Evolutionary conservation across 768 basidiomycete species (phyloP), one percentile per base, ranked within the genome.

Genomic region (Russula sp.): DNA sequence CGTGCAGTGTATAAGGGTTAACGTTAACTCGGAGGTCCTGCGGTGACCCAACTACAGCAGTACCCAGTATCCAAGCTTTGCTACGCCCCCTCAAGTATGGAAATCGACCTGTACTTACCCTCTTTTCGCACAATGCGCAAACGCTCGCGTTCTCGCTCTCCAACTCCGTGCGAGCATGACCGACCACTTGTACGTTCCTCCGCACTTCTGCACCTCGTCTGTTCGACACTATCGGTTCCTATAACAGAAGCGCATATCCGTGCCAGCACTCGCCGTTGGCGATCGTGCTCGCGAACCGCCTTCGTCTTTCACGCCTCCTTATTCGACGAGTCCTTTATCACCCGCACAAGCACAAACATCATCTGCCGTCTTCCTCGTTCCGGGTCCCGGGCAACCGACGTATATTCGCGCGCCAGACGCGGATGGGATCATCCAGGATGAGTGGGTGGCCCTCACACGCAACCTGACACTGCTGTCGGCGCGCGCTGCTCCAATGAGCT

Each of bases 371-470:
- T 24, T 60, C 4, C n/a, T 55, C 36, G 34, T 60, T 34, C 63
- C 57, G 26, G 28, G 51, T 16, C 32, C 56, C 40, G 22, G 20
- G 8, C 40, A 51, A 28, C 26, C 50, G 20, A 24, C 42, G 16
- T 63, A 42, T 18, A 52, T 36, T 5, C 42, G 44, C 11, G 48
- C 73, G 76, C 20, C 36, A 20, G 40, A 40, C 32, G 51, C 20
- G 46, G 69, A 53, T 52, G 58, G 20, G 42, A 56, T 28, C 16
- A 20, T 64, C 22, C 63, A 64, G 46, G 63, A 64, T 9, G 89
- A 90, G 70, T 92, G 88, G 90, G 89, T 91, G 13, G 78, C 79
- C 63, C 87, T 86, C 71, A 82, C 90, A 5, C 80, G 83, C 59
- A 85, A 81, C 53, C 79, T 91, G 65, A 79, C 81, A n/a, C 87